phyloP scores from a whole-genome alignment of 306 rosid genomes.

The Pyrus betulifolia region DNA sequence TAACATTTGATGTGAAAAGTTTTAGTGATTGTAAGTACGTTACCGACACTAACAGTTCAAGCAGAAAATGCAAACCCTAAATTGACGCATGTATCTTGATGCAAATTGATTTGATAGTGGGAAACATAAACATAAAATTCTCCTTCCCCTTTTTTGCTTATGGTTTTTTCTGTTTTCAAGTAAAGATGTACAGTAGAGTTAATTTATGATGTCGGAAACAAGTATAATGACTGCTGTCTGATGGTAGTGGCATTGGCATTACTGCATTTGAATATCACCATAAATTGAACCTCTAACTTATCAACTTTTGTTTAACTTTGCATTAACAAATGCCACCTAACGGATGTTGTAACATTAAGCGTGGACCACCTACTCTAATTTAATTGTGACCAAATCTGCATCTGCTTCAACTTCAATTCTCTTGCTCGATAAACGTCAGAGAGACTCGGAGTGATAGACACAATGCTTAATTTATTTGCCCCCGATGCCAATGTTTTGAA shows the following conservation, averaged over 20 bases:
- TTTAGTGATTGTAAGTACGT: neutral
- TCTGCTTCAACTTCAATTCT: neutral
- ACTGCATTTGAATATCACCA: neutral
- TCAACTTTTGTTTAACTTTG: neutral
- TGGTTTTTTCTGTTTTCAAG: neutral
- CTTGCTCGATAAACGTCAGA: neutral
- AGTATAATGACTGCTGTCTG: neutral
- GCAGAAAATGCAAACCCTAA: neutral
- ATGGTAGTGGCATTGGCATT: neutral
- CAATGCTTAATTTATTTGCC: neutral
- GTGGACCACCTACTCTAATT: neutral
- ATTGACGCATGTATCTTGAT: neutral
- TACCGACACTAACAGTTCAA: too few relatives aligned
- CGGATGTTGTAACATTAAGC: neutral
- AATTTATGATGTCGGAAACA: neutral
- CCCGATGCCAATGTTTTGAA: neutral
- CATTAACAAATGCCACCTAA: neutral
- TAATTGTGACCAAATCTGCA: neutral
- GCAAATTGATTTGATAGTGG: neutral
- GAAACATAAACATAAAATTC: neutral
- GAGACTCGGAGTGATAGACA: neutral
- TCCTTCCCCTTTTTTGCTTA: neutral
- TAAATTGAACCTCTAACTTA: neutral
- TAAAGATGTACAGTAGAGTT: neutral
- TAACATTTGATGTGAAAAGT: too few relatives aligned